Evolutionary conservation across 2,329 filamentous ascomycete genomes (phyloP).

Genomic region (Alternaria angustiovoidea): DNA sequence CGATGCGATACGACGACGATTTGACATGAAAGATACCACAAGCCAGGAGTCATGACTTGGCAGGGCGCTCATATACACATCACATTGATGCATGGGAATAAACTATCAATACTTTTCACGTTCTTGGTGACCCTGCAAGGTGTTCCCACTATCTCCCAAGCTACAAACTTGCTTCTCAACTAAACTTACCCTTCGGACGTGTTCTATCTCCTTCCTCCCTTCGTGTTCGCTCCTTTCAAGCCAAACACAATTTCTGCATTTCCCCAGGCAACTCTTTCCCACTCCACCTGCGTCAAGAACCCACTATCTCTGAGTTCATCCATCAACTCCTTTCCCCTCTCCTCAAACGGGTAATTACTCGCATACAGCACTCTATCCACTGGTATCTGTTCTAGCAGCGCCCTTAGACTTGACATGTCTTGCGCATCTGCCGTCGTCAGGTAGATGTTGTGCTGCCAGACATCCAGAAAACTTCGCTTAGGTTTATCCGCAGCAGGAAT

Average conservation of each 20-base stretch:
- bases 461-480: slow-evolving; percentile 53
- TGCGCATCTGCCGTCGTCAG: slow-evolving; percentile 66
- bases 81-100: slow-evolving; percentile 31
- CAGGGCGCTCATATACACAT: slow-evolving; percentile 28
- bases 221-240: slow-evolving; percentile 10
- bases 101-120: background rate
- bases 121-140: background rate
- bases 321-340: slow-evolving; percentile 60
- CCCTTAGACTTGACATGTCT: slow-evolving; percentile 58
- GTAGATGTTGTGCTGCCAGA: slow-evolving; percentile 66
- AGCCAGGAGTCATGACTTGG: slow-evolving; percentile 31
- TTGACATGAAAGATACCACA: slow-evolving; percentile 40
- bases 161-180: background rate
- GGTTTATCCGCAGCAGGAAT: slow-evolving; percentile 27
- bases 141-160: background rate
- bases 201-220: background rate
- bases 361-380: slow-evolving; percentile 64
- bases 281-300: slow-evolving; percentile 58
- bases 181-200: background rate
- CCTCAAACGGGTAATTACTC: slow-evolving; percentile 66
- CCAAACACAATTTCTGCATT: slow-evolving; percentile 57
- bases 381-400: slow-evolving; percentile 54
- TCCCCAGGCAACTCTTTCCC: slow-evolving; percentile 59
- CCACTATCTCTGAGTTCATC: slow-evolving; percentile 59
- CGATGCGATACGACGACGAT: slow-evolving; percentile 20